Conservation (phyloP, 73 alveolate genomes). For the Stentor roeselii region DNA sequence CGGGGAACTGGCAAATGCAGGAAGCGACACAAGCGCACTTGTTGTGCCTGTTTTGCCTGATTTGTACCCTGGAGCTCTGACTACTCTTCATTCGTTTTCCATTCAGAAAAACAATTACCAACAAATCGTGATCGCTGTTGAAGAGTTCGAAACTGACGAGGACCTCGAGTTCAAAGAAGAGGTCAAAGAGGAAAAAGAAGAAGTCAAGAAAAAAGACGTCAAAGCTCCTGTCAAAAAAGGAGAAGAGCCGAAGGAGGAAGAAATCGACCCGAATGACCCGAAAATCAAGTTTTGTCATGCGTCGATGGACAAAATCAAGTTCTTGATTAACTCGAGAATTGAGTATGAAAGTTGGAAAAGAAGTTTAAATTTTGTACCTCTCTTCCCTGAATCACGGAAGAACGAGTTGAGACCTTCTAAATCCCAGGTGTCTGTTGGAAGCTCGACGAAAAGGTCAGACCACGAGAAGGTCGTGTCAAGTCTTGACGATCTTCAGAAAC, state of each 20-base stretch:
- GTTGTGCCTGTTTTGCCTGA: background rate
- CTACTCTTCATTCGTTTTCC: background rate
- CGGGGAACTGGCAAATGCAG: background rate
- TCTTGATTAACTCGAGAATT: background rate
- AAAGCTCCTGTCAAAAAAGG: conserved; percentile 7
- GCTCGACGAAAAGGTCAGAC: background rate
- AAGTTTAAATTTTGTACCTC: background rate
- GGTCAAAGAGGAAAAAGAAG: conserved; percentile 26
- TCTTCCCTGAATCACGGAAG: background rate
- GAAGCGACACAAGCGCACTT: background rate
- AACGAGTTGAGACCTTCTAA: background rate
- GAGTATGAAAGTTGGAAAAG: conserved; percentile 22
- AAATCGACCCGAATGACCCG: background rate
- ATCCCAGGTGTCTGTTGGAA: background rate
- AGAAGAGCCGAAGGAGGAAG: conserved; percentile 15
- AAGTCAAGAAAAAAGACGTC: conserved; percentile 2
- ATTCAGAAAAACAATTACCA: background rate
- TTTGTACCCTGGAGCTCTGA: background rate
- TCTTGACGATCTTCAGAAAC: background rate
- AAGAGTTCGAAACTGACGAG: conserved; percentile 12
- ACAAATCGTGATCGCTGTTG: background rate
- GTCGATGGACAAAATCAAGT: background rate
- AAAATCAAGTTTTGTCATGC: conserved; percentile 2
- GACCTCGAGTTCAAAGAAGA: conserved; percentile 25
- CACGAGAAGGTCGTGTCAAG: background rate